Conservation (phyloP, 495 filamentous ascomycete genomes). For the Penicillium longicatenatum region DNA sequence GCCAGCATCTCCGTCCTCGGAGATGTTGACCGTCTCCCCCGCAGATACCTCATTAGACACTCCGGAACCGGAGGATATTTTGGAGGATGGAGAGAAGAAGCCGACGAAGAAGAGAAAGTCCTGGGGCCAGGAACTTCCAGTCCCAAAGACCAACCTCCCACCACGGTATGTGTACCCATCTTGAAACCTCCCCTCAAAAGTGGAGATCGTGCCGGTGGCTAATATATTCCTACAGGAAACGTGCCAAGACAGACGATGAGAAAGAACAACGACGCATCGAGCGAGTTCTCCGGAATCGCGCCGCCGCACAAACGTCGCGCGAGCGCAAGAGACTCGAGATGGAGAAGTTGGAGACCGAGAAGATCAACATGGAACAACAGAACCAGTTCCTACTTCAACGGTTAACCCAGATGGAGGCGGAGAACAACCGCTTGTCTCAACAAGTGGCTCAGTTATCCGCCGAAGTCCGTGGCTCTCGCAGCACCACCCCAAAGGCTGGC, state of each 20-base stretch:
- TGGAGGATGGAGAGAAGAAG: constrained; percentile 65
- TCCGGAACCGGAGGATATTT: constrained; percentile 28
- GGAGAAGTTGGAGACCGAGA: constrained; percentile 81
- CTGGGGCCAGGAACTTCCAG: constrained; percentile 96
- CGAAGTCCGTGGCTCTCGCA: constrained; percentile 55
- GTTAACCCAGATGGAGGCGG: constrained; percentile 62
- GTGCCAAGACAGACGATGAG: constrained; percentile 97
- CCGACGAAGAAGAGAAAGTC: constrained; percentile 95
- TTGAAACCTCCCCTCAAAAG: not conserved
- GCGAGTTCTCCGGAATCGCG: constrained; percentile 92
- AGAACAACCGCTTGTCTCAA: constrained; percentile 65
- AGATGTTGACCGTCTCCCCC: constrained; percentile 52
- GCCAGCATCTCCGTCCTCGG: constrained; percentile 32
- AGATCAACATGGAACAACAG: constrained; percentile 63
- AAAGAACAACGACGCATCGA: constrained; percentile 98
- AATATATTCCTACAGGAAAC: constrained; percentile 63
- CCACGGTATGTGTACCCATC: constrained; percentile 66
- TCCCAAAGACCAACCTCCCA: constrained; percentile 94
- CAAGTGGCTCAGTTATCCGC: constrained; percentile 65
- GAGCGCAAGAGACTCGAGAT: constrained; percentile 95
- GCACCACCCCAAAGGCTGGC: constrained; percentile 41
- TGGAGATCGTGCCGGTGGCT: not conserved
- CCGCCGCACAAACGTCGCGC: constrained; percentile 91
- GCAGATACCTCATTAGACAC: constrained; percentile 48
- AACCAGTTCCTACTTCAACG: constrained; percentile 71